phyloP scores from a whole-genome alignment of 2,329 filamentous ascomycete genomes.

The Pseudogymnoascus sp. region DNA sequence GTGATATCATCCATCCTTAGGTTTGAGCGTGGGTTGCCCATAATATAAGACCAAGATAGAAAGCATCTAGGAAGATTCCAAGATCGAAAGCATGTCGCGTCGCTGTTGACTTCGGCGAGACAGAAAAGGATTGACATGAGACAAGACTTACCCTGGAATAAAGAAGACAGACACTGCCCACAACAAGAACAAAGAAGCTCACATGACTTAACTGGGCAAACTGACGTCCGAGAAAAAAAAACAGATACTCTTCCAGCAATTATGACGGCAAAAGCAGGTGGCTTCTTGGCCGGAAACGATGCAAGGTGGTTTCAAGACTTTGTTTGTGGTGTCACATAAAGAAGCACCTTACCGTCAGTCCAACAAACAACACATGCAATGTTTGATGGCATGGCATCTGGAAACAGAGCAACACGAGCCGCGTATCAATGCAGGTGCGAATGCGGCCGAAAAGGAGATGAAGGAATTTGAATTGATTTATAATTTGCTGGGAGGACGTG shows the following conservation, averaged over 20 bases:
- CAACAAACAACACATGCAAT: constrained; percentile 1
- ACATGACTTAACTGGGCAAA: not conserved
- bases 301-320: not conserved
- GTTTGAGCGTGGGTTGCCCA: not conserved
- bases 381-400: not conserved
- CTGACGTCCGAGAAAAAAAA: not conserved
- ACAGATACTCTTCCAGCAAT: not conserved
- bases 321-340: constrained; percentile 6
- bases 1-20: not conserved
- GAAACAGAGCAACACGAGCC: not conserved
- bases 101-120: not conserved
- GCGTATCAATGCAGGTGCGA: not conserved
- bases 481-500: not conserved
- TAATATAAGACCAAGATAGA: not conserved
- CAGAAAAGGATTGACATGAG: not conserved
- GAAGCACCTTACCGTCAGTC: not conserved
- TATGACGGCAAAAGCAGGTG: not conserved
- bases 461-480: not conserved
- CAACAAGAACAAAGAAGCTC: not conserved
- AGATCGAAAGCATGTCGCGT: not conserved
- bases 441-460: not conserved
- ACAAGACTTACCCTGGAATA: not conserved
- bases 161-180: not conserved
- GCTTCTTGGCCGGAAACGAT: not conserved
- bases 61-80: not conserved